Percentiles rank a stretch among this genome's conserved stretches.
These are phyloP conservation scores for Neurospora pannonica DNA, from an alignment of 495 filamentous ascomycete genomes.

Conservation along the genomic window DNA sequence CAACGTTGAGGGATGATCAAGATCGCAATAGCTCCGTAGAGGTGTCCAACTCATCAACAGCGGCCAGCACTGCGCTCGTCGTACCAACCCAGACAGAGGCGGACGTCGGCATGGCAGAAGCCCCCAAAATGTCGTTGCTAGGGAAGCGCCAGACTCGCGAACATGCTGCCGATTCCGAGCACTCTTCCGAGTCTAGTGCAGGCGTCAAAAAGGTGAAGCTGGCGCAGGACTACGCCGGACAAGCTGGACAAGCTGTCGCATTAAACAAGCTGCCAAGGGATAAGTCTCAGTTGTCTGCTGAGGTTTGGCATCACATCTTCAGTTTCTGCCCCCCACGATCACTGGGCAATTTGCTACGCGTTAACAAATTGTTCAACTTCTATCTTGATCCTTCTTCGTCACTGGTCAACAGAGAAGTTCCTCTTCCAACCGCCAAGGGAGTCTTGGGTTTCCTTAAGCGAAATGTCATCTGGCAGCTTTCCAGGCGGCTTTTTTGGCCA, in stretches of 20 bases:
- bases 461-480: constrained; percentile 51
- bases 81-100: not conserved
- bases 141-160: constrained; percentile 30
- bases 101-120: constrained; percentile 12
- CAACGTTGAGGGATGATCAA: not conserved
- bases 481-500: constrained; percentile 44
- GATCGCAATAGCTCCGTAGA: not conserved
- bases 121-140: not conserved
- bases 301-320: constrained; percentile 49
- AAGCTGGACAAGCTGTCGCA: constrained; percentile 1
- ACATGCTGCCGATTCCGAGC: not conserved
- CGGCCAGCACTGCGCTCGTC: not conserved
- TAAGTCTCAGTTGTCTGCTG: constrained; percentile 35
- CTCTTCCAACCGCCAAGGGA: constrained; percentile 10
- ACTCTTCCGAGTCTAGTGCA: not conserved
- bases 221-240: constrained; percentile 11
- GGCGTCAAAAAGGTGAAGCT: constrained; percentile 30
- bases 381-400: constrained; percentile 40
- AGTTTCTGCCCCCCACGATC: constrained; percentile 41
- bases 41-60: not conserved
- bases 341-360: constrained; percentile 39
- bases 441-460: constrained; percentile 28
- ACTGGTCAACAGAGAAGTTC: constrained; percentile 12
- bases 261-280: constrained; percentile 12
- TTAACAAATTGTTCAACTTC: constrained; percentile 43